phyloP scores from a whole-genome alignment of 2,329 filamentous ascomycete genomes.

The Trichoderma gracile region DNA sequence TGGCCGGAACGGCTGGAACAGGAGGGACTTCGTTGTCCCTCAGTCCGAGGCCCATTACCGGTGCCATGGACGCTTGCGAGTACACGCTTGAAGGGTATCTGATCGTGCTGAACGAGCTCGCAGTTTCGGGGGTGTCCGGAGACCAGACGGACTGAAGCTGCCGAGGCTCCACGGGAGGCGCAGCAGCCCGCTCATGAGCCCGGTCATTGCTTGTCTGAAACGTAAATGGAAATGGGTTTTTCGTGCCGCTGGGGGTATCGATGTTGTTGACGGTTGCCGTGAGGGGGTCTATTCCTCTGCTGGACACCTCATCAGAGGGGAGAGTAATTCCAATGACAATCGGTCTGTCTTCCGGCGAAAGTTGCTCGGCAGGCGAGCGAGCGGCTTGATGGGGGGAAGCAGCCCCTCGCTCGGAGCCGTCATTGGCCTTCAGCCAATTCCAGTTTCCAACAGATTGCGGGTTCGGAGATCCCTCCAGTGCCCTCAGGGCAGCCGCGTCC shows the following conservation, averaged over 20 bases:
- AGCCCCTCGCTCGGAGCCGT: slow-evolving; percentile 38
- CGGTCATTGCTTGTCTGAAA: slow-evolving; percentile 9
- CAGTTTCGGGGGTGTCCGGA: slow-evolving; percentile 59
- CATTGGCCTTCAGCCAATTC: slow-evolving; percentile 54
- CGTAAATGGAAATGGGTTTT: slow-evolving; percentile 11
- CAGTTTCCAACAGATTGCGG: slow-evolving; percentile 58
- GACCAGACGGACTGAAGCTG: slow-evolving; percentile 59
- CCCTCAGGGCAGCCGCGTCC: slow-evolving; percentile 59
- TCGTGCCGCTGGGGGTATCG: slow-evolving; percentile 12
- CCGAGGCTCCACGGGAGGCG: slow-evolving; percentile 27
- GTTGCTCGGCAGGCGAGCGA: slow-evolving; percentile 43
- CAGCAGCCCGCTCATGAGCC: slow-evolving; percentile 23
- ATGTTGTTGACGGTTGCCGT: slow-evolving; percentile 48
- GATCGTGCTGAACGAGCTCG: slow-evolving; percentile 44
- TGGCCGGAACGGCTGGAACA: slow-evolving; percentile 58
- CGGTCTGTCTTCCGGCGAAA: slow-evolving; percentile 69
- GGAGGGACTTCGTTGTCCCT: slow-evolving; percentile 52
- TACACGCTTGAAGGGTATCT: slow-evolving; percentile 61
- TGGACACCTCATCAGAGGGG: slow-evolving; percentile 46
- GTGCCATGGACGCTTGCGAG: slow-evolving; percentile 53
- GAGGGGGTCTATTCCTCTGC: slow-evolving; percentile 48
- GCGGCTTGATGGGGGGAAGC: slow-evolving; percentile 34
- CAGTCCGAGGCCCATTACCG: slow-evolving; percentile 23
- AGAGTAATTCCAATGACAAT: slow-evolving; percentile 73
- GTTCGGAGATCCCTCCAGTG: slow-evolving; percentile 58